These are phyloP conservation scores for Colletotrichum brevisporum DNA, from an alignment of 2,329 filamentous ascomycete species.

Conservation along the genomic window DNA sequence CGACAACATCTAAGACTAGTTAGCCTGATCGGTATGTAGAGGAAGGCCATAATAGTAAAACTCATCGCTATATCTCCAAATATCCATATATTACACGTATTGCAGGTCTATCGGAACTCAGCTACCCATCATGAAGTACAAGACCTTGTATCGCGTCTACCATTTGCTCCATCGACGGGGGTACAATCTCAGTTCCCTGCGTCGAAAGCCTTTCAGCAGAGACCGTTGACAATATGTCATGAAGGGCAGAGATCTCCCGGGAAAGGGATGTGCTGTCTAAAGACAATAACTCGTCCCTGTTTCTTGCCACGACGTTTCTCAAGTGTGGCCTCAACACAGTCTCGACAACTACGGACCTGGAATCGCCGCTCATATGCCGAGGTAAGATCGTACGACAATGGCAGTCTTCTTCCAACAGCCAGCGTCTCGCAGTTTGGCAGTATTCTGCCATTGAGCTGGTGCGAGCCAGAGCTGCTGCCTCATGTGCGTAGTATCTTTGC, in stretches of 20 bases:
- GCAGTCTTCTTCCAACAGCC: background rate
- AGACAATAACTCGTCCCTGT: background rate
- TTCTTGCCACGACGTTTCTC: background rate
- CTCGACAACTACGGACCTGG: background rate
- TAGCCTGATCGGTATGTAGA: no score
- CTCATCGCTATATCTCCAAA: no score
- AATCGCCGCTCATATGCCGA: background rate
- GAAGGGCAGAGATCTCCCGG: background rate
- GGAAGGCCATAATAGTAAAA: no score
- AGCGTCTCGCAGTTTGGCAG: background rate
- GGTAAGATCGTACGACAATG: background rate
- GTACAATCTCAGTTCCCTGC: no score
- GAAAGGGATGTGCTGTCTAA: background rate
- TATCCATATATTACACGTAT: no score
- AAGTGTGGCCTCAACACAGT: background rate
- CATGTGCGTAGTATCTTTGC: background rate
- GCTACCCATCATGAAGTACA: no score
- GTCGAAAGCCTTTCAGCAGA: no score
- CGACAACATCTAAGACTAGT: no score
- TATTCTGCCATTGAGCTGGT: background rate
- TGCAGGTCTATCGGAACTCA: no score
- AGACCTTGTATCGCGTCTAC: no score
- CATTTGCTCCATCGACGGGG: no score
- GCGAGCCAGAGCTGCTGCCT: background rate
- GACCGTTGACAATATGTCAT: no score